These are phyloP conservation scores for Lodderomyces orthopsilosis DNA, from an alignment of 1,139 yeast species.

Conservation along the genomic window DNA sequence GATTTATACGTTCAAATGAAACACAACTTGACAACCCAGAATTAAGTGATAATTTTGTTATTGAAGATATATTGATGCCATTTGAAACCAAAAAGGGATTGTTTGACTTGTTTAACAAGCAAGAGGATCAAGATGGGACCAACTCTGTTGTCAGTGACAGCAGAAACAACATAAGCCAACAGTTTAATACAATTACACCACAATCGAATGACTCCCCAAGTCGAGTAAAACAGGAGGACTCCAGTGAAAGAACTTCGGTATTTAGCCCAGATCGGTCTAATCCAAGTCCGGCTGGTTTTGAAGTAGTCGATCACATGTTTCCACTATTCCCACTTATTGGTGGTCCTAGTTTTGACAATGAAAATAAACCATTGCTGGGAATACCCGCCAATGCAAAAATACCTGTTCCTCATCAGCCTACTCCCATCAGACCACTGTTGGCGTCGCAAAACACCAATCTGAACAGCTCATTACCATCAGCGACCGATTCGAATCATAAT, in stretches of 20 bases:
- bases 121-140: constrained; percentile 4
- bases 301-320: constrained; percentile 33
- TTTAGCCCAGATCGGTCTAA: not conserved
- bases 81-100: constrained; percentile 29
- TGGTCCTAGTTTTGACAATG: constrained; percentile 38
- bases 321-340: constrained; percentile 56
- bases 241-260: not conserved
- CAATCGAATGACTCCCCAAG: not conserved
- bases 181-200: not conserved
- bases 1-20: not conserved
- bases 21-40: constrained; percentile 3
- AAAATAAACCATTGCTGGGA: constrained; percentile 35
- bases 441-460: not conserved
- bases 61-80: constrained; percentile 34
- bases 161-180: not conserved
- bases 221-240: not conserved
- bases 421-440: constrained; percentile 9
- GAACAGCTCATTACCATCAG: constrained; percentile 3
- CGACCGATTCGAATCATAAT: not conserved
- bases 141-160: not conserved
- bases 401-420: constrained; percentile 10
- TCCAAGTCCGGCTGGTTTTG: constrained; percentile 13
- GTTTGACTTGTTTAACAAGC: constrained; percentile 27
- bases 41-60: constrained; percentile 22
- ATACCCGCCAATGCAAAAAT: constrained; percentile 11